These are phyloP conservation scores for Leishmania braziliensis DNA, from an alignment of 208 protist genomes.

Conservation along the genomic window DNA sequence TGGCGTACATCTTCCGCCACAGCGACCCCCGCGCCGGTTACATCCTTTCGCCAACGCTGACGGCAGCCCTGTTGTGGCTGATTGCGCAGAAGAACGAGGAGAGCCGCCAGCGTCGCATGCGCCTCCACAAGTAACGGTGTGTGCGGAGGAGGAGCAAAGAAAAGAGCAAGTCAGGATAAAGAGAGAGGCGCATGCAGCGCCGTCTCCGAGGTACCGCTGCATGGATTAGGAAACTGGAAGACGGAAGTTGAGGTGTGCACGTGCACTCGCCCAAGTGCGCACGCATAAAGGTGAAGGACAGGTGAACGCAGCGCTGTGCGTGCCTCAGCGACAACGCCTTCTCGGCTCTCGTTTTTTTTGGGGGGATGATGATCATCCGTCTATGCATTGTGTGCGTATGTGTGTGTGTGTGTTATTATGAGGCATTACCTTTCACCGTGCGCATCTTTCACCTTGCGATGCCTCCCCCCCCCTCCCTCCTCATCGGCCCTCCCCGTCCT, in stretches of 20 bases:
- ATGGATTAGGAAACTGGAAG: background rate
- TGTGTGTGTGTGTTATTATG: too few species aligned
- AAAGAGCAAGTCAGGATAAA: background rate
- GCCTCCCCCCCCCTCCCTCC: background rate
- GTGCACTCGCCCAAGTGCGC: background rate
- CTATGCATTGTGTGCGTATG: background rate
- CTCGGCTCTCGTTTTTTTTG: background rate
- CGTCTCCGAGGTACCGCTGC: background rate
- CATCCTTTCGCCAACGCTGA: constrained; percentile 80
- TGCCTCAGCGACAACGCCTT: background rate
- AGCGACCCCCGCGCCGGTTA: constrained; percentile 79
- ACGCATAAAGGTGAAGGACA: background rate
- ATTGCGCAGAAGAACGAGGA: constrained; percentile 92
- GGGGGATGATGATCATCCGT: background rate
- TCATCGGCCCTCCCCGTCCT: background rate
- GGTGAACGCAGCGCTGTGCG: background rate
- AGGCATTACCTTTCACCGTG: background rate
- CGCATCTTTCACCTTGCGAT: background rate
- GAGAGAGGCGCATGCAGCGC: background rate
- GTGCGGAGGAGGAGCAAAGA: background rate
- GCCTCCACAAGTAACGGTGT: constrained; percentile 66
- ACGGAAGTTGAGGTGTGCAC: background rate
- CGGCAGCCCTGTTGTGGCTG: constrained; percentile 82
- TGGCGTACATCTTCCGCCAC: constrained; percentile 88
- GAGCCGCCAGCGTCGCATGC: constrained; percentile 84